Evolutionary conservation across 352 stramenopile genomes (phyloP).

Genomic region (Pythium dissotocum): DNA sequence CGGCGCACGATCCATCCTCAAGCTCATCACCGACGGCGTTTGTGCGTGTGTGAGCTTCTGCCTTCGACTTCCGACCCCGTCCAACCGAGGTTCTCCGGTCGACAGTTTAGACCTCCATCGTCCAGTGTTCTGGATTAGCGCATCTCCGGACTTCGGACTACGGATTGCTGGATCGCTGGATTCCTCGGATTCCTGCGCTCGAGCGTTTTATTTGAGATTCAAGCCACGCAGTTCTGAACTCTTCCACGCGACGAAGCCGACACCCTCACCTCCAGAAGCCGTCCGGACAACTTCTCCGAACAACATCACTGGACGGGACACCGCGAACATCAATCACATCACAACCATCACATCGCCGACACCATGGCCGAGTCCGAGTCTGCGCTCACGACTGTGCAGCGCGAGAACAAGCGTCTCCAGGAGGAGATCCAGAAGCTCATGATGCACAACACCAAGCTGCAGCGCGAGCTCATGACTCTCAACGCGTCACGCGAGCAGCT

Average conservation of each 20-base stretch:
- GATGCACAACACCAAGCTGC: slow-evolving; percentile 59
- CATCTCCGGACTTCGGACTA: not conserved
- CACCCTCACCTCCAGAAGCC: not conserved
- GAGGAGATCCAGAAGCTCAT: slow-evolving; percentile 63
- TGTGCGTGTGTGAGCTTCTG: not conserved
- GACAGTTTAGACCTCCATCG: not conserved
- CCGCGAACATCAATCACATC: not conserved
- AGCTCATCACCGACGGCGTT: not conserved
- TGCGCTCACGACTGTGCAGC: slow-evolving; percentile 30
- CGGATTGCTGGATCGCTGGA: not conserved
- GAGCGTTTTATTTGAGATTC: not conserved
- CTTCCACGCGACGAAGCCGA: not conserved
- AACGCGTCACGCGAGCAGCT: slow-evolving; percentile 50
- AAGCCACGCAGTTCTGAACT: not conserved
- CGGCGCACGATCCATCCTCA: not conserved
- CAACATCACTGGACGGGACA: not conserved
- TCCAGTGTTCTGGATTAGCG: not conserved
- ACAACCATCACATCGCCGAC: not conserved
- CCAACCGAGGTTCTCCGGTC: not conserved
- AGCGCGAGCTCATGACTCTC: slow-evolving; percentile 59
- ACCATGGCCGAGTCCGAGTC: slow-evolving; percentile 9
- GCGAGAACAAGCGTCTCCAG: slow-evolving; percentile 58
- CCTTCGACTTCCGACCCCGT: not conserved
- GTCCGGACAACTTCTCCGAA: not conserved
- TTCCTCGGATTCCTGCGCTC: not conserved